Conservation (phyloP, 441 rosid species). For the Metrosideros polymorpha region DNA sequence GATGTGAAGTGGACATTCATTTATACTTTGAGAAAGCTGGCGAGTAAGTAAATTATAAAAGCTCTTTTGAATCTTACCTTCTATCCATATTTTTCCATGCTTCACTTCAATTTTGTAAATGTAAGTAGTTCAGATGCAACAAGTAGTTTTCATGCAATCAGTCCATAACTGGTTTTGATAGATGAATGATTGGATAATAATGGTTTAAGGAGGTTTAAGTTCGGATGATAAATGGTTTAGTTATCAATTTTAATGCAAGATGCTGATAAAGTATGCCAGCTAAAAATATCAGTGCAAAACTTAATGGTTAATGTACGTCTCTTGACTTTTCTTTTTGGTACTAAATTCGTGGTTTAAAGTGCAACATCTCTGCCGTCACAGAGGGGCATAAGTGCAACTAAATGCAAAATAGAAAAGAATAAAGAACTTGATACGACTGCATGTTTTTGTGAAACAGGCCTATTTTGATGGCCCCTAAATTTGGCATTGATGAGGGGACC, state of each 20-base stretch:
- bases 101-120: neutral
- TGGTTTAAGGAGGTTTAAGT: neutral
- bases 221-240: no score
- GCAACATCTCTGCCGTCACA: neutral
- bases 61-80: neutral
- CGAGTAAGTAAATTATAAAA: slow-evolving; percentile 47
- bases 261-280: neutral
- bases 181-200: neutral
- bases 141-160: neutral
- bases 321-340: neutral
- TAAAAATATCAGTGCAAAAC: neutral
- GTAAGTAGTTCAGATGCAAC: neutral
- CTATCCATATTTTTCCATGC: neutral
- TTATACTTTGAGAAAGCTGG: slow-evolving; percentile 77
- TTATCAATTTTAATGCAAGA: neutral
- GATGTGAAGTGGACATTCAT: slow-evolving; percentile 85
- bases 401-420: neutral
- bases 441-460: slow-evolving; percentile 46
- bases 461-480: slow-evolving; percentile 79
- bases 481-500: slow-evolving; percentile 65
- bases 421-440: neutral
- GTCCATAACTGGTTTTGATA: neutral
- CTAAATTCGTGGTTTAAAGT: neutral
- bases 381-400: neutral
- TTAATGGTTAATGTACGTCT: neutral